Base-by-base conservation (phyloP, 2,329 filamentous ascomycete genomes). In the Hypoxylon sp. region DNA sequence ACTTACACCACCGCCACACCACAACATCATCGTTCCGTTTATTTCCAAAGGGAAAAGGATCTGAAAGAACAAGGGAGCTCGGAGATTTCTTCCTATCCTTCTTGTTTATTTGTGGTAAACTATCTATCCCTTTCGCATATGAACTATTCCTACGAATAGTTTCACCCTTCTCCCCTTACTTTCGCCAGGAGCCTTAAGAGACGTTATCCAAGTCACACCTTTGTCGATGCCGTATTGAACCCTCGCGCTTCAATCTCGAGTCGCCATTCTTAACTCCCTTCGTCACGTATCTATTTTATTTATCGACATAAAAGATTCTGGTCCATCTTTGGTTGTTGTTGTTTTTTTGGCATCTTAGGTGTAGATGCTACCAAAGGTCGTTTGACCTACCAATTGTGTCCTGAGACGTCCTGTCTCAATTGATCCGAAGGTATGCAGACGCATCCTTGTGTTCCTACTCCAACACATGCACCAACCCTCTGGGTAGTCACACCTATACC, bases 401-500 rank as follows among this genome's bases (percentile, higher is more conserved):
- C 44, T 48, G 44, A 47, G 58, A 49, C 38, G 17, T 29, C 16
- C 46, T 52, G 41, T 48, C 52, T 44, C 57, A 56, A 49, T 61
- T 51, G 27, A 58, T 51, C 47, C 44, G 30, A 50, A 55, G 55
- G 53, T 58, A 62, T 61, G 60, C 62, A 55, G 48, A 50, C 17
- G 38, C 29, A 50, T 50, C 58, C 46, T 61, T 63, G 56, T 63
- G 42, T 30, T 60, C 48, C 51, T 51, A 46, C 56, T 56, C 53
- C 49, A 57, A 57, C 48, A 46, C 27, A 40, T 27, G 47, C 47
- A 54, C 46, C 23, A 48, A 38, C 20, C n/a, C 30, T 47, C 42
- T 38, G 32, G 23, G 21, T 27, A 55, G 23, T 34, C 23, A 17
- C 43, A 31, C n/a, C n/a, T 26, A 43, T 47, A 41, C 30, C 12